Base-by-base conservation (phyloP, 2,329 filamentous ascomycete genomes). In the Emmonsiellopsis sp. region DNA sequence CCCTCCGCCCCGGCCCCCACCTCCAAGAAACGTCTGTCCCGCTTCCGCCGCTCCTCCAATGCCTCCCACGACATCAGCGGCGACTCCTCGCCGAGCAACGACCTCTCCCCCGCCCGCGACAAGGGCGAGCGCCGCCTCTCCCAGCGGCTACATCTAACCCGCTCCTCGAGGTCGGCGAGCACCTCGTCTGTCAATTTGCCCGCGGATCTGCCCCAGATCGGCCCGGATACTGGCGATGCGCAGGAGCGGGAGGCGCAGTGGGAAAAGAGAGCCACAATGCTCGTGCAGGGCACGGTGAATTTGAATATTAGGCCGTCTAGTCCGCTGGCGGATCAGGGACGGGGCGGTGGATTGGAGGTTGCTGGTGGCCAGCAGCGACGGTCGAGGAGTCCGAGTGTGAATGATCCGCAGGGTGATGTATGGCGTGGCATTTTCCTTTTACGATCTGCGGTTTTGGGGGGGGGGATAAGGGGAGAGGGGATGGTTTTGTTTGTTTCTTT, bases 241-340 rank as follows among this genome's bases (percentile, higher is more conserved):
- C 72, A 77, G 58, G 77, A 79, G 31, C 73, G 75, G 50, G 87
- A 94, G 74, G 82, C 82, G 55, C 80, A 86, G 71, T 98, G 93
- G 93, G 93, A 97, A 77, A 85, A 87, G 74, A 80, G 92, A 56
- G 93, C 93, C 32, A 96, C 91, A n/a, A 81, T 94, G 55, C 75
- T 97, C 59, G 92, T 88, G 34, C 81, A 80, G 60, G 77, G 69
- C 55, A 75, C 77, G 55, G 72, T 75, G 49, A 66, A 74, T 56
- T 74, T 68, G 57, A 63, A 57, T 39, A 21, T 37, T 9, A 32
- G 36, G 37, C 48, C 55, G 8, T 9, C 44, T 10, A 37, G 46
- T 2, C 44, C 55, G 37, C 31, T 37, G n/a, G 21, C 21, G 21
- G 21, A 27, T 27, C 21, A 27, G 21, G 21, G 21, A 27, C 21